These are phyloP conservation scores for Globisporangium apiculatum DNA, from an alignment of 352 stramenopile genomes.

Conservation along the genomic window DNA sequence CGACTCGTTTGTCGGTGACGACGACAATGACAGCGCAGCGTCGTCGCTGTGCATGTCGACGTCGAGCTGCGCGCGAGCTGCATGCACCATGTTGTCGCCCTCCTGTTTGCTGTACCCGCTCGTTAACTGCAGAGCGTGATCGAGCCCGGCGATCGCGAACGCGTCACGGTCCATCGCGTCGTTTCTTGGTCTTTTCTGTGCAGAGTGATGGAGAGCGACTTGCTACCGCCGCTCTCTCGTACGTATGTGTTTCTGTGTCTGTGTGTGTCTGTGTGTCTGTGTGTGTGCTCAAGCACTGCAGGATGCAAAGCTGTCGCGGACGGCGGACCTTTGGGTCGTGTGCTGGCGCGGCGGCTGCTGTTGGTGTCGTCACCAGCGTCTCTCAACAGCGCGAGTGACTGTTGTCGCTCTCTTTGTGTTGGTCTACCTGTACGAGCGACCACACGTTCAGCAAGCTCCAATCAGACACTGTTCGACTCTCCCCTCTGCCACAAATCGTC, in stretches of 20 bases:
- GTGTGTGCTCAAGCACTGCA: background rate
- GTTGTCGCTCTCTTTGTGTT: background rate
- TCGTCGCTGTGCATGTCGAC: background rate
- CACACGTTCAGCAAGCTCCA: background rate
- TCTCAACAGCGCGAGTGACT: background rate
- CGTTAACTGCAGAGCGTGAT: too few species aligned
- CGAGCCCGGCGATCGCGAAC: background rate
- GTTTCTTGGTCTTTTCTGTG: conserved; percentile 1
- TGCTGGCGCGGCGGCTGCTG: background rate
- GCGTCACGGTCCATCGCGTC: background rate
- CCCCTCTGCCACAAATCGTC: background rate
- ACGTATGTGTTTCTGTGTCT: background rate
- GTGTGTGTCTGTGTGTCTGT: background rate
- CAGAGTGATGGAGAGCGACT: background rate
- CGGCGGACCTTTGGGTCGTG: background rate
- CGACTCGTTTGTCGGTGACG: conserved; percentile 8
- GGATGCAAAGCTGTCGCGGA: background rate
- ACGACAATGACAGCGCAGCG: background rate
- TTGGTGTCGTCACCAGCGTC: background rate
- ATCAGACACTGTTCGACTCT: background rate
- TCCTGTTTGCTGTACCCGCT: too few species aligned
- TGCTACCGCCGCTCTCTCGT: background rate
- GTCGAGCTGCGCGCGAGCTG: conserved; percentile 1
- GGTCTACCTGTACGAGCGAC: background rate
- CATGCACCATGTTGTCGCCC: too few species aligned